Evolutionary conservation across 2,329 filamentous ascomycete genomes (phyloP), one percentile per base, ranked within the genome.

Genomic region (Fusarium pilosicola): DNA sequence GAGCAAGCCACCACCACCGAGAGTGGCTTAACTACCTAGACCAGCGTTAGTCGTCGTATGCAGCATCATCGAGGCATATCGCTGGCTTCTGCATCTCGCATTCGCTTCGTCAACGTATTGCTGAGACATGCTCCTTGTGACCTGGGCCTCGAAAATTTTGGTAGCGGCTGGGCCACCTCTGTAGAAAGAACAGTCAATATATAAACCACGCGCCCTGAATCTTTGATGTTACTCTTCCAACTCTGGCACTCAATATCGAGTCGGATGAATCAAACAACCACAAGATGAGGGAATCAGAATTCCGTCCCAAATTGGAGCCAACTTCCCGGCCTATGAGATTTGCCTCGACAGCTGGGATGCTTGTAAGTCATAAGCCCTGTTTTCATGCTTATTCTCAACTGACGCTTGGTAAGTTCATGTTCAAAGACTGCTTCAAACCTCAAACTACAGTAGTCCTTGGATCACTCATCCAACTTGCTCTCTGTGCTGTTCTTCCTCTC

Each of bases 391-490:
- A 11, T 8, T 20, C 34, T 41, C 46, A 26, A 17, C 54, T 70
- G 51, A 71, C 44, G 32, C 20, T 36, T 32, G 5, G 28, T 41
- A n/a, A 75, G 73, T 75, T 73, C 34, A 41, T 75, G 44, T 20
- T 80, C 49, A 84, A 84, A 70, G 79, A 84, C 52, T 61, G 77
- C 14, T 78, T 85, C 61, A 79, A 77, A 6, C 73, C 82, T 17
- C 79, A 77, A 13, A 81, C 79, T 7, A 74, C 81, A 13, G 48
- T 83, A 17, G 65, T 81, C 22, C 54, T 81, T 22, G 83, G 82
- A 17, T 83, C 82, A 22, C 28, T 81, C 11, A 24, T 77, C 8
- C 85, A 86, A 67, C 72, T 80, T 26, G 22, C 72, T 49, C 63
- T 85, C 34, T 81, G 78, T 24, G 64, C 78, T 24, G 12, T 79